These are phyloP conservation scores for Middelhovenomyces tepae DNA, from an alignment of 805 yeast species.

Conservation along the genomic window DNA sequence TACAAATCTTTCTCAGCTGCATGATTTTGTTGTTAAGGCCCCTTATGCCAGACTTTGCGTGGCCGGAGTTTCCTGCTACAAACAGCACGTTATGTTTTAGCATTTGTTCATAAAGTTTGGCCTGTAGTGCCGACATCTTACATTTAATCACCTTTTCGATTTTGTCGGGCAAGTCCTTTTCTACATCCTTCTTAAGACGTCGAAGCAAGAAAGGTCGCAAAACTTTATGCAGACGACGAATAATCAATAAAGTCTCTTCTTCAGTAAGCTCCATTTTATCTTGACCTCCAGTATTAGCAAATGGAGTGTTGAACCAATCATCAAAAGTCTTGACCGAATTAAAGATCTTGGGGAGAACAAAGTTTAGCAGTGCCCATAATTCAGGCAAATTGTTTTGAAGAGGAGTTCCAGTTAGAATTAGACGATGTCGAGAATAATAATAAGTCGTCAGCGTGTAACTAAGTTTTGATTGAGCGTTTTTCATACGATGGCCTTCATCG, in stretches of 20 bases:
- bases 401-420: conserved; percentile 95
- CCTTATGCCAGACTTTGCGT: conserved; percentile 44
- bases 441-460: conserved; percentile 74
- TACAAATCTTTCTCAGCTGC: conserved; percentile 95
- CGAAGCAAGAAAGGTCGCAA: conserved; percentile 88
- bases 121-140: conserved; percentile 81
- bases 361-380: conserved; percentile 90
- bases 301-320: conserved; percentile 98
- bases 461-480: conserved; percentile 80
- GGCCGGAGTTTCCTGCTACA: conserved; percentile 41
- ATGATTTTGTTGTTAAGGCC: conserved; percentile 90
- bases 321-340: conserved; percentile 94
- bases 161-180: conserved; percentile 90
- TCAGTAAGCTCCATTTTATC: conserved; percentile 90
- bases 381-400: conserved; percentile 92
- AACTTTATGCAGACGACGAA: conserved; percentile 92
- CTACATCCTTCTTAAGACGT: conserved; percentile 94
- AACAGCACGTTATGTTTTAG: conserved; percentile 72
- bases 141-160: conserved; percentile 92
- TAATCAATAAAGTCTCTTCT: conserved; percentile 90
- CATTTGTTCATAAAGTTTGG: conserved; percentile 83
- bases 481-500: conserved; percentile 98
- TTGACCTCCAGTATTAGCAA: conserved; percentile 93
- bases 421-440: conserved; percentile 77
- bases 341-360: conserved; percentile 91